Evolutionary conservation across 192 early-diverging fungal genomes (phyloP).

Genomic region (Coemansia sp.): DNA sequence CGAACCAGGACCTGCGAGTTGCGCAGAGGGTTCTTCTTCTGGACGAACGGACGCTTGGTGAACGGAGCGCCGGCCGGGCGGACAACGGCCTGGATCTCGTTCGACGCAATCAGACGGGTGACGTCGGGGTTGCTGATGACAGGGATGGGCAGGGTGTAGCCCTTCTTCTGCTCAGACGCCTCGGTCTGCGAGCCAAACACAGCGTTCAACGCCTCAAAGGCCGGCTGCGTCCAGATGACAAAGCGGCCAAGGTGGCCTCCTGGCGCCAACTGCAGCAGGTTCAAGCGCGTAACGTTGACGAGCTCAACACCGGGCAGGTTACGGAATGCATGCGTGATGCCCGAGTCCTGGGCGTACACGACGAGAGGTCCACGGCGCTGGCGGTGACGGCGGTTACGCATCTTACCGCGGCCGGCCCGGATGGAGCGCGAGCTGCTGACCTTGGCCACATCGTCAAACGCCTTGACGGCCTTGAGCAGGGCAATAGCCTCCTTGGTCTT

Average conservation of each 20-base stretch:
- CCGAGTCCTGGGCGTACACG: conserved; percentile 91
- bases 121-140: conserved; percentile 95
- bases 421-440: conserved; percentile 92
- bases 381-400: conserved; percentile 93
- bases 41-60: conserved; percentile 90
- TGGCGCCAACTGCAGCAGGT: conserved; percentile 97
- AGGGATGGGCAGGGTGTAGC: conserved; percentile 82
- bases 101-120: conserved; percentile 92
- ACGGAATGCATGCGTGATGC: conserved; percentile 93
- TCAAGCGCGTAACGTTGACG: conserved; percentile 84
- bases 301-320: conserved; percentile 98
- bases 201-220: conserved; percentile 88
- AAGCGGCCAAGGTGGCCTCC: conserved; percentile 99
- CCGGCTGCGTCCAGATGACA: conserved; percentile 96
- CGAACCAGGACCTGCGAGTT: conserved; percentile 89
- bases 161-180: conserved; percentile 82
- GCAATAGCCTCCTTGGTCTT: conserved; percentile 94
- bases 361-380: conserved; percentile 96
- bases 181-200: conserved; percentile 87
- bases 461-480: conserved; percentile 88
- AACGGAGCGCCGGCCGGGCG: conserved; percentile 75
- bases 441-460: conserved; percentile 93
- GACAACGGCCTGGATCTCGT: conserved; percentile 94
- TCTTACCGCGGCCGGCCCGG: conserved; percentile 96
- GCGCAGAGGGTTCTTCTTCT: conserved; percentile 98